A percentile compares a stretch with the other conserved stretches of the same genome.
These are phyloP conservation scores for Catharanthus roseus DNA, from an alignment of 257 asterid genomes.

Conservation along the genomic window DNA sequence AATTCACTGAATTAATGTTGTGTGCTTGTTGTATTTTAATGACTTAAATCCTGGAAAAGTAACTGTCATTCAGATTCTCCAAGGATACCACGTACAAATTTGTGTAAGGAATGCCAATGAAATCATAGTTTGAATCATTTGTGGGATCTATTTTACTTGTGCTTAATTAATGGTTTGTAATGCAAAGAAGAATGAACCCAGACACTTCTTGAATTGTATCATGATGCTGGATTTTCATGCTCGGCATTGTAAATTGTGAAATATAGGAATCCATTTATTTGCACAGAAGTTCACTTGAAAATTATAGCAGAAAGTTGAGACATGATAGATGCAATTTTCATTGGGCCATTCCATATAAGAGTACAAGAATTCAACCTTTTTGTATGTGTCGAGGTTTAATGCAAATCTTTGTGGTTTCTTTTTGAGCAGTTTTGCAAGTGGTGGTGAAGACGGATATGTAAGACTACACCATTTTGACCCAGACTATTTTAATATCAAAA, in stretches of 20 bases:
- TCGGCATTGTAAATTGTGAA: background rate
- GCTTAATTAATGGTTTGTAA: background rate
- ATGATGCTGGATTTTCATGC: background rate
- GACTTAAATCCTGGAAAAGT: background rate
- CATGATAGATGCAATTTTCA: background rate
- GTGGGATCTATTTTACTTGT: background rate
- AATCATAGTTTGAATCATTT: background rate
- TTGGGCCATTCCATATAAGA: background rate
- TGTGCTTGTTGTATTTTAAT: background rate
- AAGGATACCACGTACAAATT: background rate
- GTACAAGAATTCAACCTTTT: background rate
- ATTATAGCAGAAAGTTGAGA: background rate
- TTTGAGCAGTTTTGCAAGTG: constrained; percentile 69
- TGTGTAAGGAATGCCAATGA: background rate
- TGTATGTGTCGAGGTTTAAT: too few species aligned
- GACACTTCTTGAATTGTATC: background rate
- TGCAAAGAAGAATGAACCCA: too few species aligned
- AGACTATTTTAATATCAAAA: constrained; percentile 77
- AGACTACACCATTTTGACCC: constrained; percentile 80
- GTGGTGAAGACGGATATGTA: constrained; percentile 96
- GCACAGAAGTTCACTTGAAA: background rate
- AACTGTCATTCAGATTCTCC: background rate
- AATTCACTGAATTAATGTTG: background rate
- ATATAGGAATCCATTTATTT: background rate
- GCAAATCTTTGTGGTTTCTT: too few species aligned